Conservation (phyloP, 2,329 filamentous ascomycete species). For the Xylariaceae sp. region DNA sequence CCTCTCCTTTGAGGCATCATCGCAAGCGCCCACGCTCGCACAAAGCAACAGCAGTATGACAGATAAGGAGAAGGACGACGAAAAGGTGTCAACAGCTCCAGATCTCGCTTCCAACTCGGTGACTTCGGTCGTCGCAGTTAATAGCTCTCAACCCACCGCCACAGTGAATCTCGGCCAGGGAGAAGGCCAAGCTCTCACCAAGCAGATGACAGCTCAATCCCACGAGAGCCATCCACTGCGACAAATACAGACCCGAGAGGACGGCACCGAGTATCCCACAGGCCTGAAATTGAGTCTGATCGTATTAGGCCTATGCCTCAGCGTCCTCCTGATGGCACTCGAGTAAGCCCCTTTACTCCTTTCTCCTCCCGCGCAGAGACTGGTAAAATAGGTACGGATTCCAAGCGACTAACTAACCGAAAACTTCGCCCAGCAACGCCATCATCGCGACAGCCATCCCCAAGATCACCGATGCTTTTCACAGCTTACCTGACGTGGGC, state of each 20-base stretch:
- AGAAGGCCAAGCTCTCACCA: constrained; percentile 22
- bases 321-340: constrained; percentile 49
- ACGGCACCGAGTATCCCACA: constrained; percentile 43
- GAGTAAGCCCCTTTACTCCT: constrained; percentile 36
- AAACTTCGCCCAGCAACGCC: constrained; percentile 30
- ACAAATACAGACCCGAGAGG: constrained; percentile 39
- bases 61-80: constrained; percentile 27
- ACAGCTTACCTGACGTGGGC: constrained; percentile 48
- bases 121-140: constrained; percentile 10
- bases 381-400: not conserved
- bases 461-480: constrained; percentile 43
- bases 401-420: constrained; percentile 14
- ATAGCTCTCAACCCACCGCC: not conserved
- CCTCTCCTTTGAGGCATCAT: constrained; percentile 6
- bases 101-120: constrained; percentile 7
- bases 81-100: constrained; percentile 19
- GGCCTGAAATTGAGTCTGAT: constrained; percentile 44
- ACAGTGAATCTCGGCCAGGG: constrained; percentile 3
- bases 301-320: constrained; percentile 46
- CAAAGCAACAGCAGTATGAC: constrained; percentile 25
- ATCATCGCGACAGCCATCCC: constrained; percentile 48
- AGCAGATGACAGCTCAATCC: constrained; percentile 32
- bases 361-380: not conserved
- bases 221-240: constrained; percentile 30
- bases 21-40: constrained; percentile 29